Percentiles rank a stretch among this genome's conserved stretches.
phyloP scores from a whole-genome alignment of 2,329 filamentous ascomycete species.

The Nigrospora sphaerica region DNA sequence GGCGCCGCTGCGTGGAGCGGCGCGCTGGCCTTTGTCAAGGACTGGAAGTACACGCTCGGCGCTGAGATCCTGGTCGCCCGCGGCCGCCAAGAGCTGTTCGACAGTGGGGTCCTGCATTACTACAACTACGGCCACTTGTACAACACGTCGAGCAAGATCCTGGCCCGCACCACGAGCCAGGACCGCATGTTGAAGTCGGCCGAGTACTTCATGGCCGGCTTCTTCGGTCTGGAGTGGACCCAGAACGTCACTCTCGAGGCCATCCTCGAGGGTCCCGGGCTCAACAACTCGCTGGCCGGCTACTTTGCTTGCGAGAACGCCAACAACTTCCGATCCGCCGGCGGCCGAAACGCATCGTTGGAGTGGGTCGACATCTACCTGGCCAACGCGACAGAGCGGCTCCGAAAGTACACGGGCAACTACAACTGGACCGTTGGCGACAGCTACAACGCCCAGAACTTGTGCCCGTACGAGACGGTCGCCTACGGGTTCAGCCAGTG shows the following conservation, averaged over 20 bases:
- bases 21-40: slow-evolving; percentile 56
- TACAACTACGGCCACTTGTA: slow-evolving; percentile 68
- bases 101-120: slow-evolving; percentile 61
- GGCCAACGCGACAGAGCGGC: slow-evolving; percentile 45
- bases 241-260: slow-evolving; percentile 66
- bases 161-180: slow-evolving; percentile 68
- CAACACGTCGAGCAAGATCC: slow-evolving; percentile 64
- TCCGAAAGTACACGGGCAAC: slow-evolving; percentile 45
- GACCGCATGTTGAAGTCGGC: slow-evolving; percentile 71
- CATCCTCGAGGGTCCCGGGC: slow-evolving; percentile 56
- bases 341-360: slow-evolving; percentile 44
- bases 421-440: slow-evolving; percentile 60
- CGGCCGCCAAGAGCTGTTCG: slow-evolving; percentile 66
- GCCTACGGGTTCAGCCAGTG: slow-evolving; percentile 68
- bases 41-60: slow-evolving; percentile 64
- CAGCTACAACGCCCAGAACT: slow-evolving; percentile 59
- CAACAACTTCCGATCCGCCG: slow-evolving; percentile 30
- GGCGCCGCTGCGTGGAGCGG: slow-evolving; percentile 47
- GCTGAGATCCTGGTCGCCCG: slow-evolving; percentile 65
- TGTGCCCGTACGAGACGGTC: slow-evolving; percentile 75
- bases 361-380: slow-evolving; percentile 63
- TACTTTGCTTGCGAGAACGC: slow-evolving; percentile 61
- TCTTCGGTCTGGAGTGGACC: slow-evolving; percentile 68
- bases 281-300: slow-evolving; percentile 67
- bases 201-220: slow-evolving; percentile 72